Evolutionary conservation across 2,329 filamentous ascomycete genomes (phyloP), one percentile per base, ranked within the genome.

Genomic region (Aspergillus piperis): DNA sequence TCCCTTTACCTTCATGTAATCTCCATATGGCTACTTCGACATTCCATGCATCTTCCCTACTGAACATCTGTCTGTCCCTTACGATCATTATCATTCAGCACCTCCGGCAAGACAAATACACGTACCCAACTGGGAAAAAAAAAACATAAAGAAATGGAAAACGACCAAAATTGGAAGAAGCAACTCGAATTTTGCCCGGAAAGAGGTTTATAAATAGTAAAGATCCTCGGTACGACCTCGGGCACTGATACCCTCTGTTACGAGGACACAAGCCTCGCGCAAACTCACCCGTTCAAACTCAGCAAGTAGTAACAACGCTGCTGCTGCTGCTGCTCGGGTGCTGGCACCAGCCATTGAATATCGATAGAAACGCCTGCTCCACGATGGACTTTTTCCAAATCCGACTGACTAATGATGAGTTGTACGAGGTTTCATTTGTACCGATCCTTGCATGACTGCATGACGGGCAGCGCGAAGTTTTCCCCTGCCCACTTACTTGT

Each of bases 361-460:
- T 44, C 17, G 41, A 23, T 44, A 21, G 41, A 36, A 36, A 44
- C 41, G 3, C 4, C n/a, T 42, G 39, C 17, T 49, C 44, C 21
- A 25, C 23, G 47, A 50, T 27, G n/a, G 32, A 36, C 10, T 32
- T 27, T 27, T 50, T 50, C 19, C 8, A 8, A 50, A 50, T 30
- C 3, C 2, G 47, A 50, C 47, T 27, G 25, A 50, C 25, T 27
- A 27, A 27, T 50, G 47, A 30, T 30, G 23, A 30, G 27, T 30
- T 50, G 47, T 50, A 32, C 25, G 36, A 19, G 21, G 42, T 6
- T 8, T 25, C 21, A 30, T 27, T 36, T 17, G 39, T 47, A 17
- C 8, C 42, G 19, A 10, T 55, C 53, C 39, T 55, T 47, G 52
- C 52, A 30, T 42, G 27, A 23, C 32, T 53, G 50, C 50, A 25